phyloP scores from a whole-genome alignment of 2,329 filamentous ascomycete genomes.

The Neonectria ditissima region DNA sequence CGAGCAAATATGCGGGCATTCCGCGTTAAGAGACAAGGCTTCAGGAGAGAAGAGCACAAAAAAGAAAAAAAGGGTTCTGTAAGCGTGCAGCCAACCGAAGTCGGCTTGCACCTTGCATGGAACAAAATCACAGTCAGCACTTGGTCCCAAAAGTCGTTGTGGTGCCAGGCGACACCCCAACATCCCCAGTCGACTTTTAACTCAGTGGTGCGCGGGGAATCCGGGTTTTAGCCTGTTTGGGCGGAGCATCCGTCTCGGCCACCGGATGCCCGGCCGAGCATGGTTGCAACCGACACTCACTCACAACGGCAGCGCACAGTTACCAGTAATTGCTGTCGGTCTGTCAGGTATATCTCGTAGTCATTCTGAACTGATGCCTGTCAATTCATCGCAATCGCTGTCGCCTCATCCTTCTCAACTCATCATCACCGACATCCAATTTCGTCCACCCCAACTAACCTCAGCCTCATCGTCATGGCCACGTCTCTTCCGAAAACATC shows the following conservation, averaged over 20 bases:
- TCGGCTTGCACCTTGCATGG: background rate
- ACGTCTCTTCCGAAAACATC: background rate
- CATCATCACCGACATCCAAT: background rate
- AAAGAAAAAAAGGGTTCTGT: background rate
- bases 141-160: slow-evolving; percentile 9
- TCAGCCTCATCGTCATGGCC: background rate
- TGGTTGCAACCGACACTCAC: slow-evolving; percentile 15
- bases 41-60: background rate
- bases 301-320: background rate
- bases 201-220: slow-evolving; percentile 12
- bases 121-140: slow-evolving; percentile 3
- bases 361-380: too few species aligned
- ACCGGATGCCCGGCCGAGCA: slow-evolving; percentile 10
- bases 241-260: slow-evolving; percentile 11
- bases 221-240: slow-evolving; percentile 21
- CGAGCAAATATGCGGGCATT: slow-evolving; percentile 3
- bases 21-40: slow-evolving; percentile 9
- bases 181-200: slow-evolving; percentile 18
- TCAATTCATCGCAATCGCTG: background rate
- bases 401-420: background rate
- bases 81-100: background rate
- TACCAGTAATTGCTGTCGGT: background rate
- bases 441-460: background rate
- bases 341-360: too few species aligned
- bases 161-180: slow-evolving; percentile 4